A percentile compares a stretch with the other conserved stretches of the same genome.
phyloP scores from a whole-genome alignment of 441 rosid species.

The Cnidoscolus chayamansa region DNA sequence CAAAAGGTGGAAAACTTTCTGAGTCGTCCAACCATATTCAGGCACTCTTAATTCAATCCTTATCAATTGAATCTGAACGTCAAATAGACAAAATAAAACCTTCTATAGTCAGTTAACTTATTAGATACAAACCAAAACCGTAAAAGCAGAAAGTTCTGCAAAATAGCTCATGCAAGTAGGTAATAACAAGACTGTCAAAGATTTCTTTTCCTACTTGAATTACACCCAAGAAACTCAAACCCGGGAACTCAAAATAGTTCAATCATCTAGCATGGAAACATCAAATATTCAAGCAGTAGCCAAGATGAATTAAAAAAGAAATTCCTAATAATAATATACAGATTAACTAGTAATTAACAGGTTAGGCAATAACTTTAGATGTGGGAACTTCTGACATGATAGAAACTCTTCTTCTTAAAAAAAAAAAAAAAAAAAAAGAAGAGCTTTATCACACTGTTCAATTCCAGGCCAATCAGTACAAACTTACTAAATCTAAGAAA shows the following conservation, averaged over 20 bases:
- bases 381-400: not conserved
- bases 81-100: conserved; percentile 2
- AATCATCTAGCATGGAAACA: not conserved
- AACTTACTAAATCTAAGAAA: not conserved
- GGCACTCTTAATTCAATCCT: conserved; percentile 91
- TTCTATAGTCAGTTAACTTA: conserved; percentile 5
- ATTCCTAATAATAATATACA: not conserved
- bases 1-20: conserved; percentile 92
- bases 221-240: not conserved
- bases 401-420: not conserved
- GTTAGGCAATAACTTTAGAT: not conserved
- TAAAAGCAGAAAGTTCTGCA: not conserved
- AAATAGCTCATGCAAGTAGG: not conserved
- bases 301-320: not conserved
- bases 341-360: not conserved
- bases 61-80: conserved; percentile 63
- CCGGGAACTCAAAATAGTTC: no score
- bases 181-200: not conserved
- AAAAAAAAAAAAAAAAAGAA: not conserved
- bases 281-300: not conserved
- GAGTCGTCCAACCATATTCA: conserved; percentile 92
- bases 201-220: not conserved
- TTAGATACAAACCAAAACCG: not conserved
- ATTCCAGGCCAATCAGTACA: not conserved
- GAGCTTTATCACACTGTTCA: not conserved